Base-by-base conservation (phyloP, 1,284 basidiomycete genomes). In the Cryptococcus sp. region DNA sequence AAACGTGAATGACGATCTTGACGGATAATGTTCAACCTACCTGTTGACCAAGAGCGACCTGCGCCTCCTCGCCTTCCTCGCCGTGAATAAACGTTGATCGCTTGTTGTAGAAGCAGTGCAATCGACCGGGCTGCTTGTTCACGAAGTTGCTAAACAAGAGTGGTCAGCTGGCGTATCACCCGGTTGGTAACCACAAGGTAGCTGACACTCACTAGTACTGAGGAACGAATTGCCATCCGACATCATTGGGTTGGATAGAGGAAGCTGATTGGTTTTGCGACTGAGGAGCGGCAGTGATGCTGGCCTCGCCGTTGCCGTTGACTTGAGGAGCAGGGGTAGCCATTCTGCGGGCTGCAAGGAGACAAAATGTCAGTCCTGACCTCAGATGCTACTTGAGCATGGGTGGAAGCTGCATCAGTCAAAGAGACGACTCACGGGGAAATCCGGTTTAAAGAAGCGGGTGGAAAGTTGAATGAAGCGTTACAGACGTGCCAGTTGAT, bases 51-150 rank as follows among this genome's bases (percentile, higher is more conserved):
- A 68, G 68, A 69, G 87, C 90, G 81, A 88, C 91, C 39, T 91
- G 84, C 67, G 87, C 87, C 55, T 98, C 95, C 80, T 96, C 93
- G 58, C 94, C 96, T 83, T 96, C 93, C 59, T 89, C 90, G 57
- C 92, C 92, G 80, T 96, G 93, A 77, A 90, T 90, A 82, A 94
- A 95, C 67, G 95, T 97, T 53, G 93, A 97, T 71, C 86, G 86
- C 85, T 98, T 98, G 76, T 89, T 97, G 84, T 99, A 99, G 83
- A 99, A 99, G 82, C 93, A 95, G 82, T 99, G 95, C 67, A 99
- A 86, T 77, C 93, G 90, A 80, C 89, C 84, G 65, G 95, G 95
- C 65, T 95, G 88, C 82, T 97, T 94, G 86, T 99, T 96, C 79
- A 97, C 90, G 83, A 92, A 94, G 72, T 91, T 94, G 82, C 83